Evolutionary conservation across 2,329 filamentous ascomycete species (phyloP), one percentile per base, ranked within the genome.

Genomic region (Phaeosphaeriaceae sp.): DNA sequence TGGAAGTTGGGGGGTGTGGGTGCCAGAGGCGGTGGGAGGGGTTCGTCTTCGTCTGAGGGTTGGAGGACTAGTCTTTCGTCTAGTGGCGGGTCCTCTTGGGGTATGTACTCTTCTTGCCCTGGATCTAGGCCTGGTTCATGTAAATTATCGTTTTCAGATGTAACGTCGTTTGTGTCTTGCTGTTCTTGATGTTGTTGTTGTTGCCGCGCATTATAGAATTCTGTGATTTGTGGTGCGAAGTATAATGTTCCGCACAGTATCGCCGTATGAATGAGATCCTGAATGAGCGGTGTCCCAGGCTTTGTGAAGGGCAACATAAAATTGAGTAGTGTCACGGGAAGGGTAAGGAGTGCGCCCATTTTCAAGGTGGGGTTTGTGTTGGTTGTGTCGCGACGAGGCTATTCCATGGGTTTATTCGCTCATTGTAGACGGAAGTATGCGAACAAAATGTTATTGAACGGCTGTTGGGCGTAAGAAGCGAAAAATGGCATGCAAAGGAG

Each of bases 281-380:
- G 77, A 0, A 72, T 29, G 4, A 81, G 58, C 4, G 78, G 78
- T 21, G 77, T 80, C 4, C 72, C 70, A 1, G 75, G 73, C 15
- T 75, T 74, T 32, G 78, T 78, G 60, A 81, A 81, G 0, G 78
- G 78, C 3, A 81, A 64, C 11, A 80, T 68, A 50, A 66, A 59
- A 54, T 80, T 80, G 15, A 80, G 63, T 4, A 68, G 50, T 2
- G 48, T 56, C 3, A 62, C 56, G n/a, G 61, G 50, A 9, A 63
- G 56, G 4, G 67, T 68, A 35, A 69, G 45, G 35, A 72, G 47
- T 17, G 58, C 56, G 29, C 65, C 68, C 68, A 73, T 73, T 7
- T 42, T 64, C 35, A 30, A 26, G 50, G 32, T 32, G 49, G 48
- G 50, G 40, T 42, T 40, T n/a, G 32, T 20, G 20, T 21, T 17